Evolutionary conservation across 257 asterid species (phyloP), one percentile per base, ranked within the genome.

Genomic region (Przewalskia tangutica): DNA sequence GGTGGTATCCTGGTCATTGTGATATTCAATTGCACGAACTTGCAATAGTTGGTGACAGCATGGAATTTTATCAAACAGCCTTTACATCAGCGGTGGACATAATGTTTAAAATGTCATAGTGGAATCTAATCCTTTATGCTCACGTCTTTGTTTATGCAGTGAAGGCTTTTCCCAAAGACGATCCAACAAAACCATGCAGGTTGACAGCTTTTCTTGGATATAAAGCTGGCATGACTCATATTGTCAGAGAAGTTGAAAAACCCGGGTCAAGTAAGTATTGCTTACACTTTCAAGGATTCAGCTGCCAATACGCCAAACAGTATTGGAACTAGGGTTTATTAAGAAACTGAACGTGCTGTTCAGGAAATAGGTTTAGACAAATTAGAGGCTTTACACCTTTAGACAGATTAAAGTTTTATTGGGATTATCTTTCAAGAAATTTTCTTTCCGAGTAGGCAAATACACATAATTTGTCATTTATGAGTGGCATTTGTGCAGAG

Each of bases 181-280:
- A 94, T 78, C 86, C 89, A 23, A 79, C 92, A 6, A 91, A 94
- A 58, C 82, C 90, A 11, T 90, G 95, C 85, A 87, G 89, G 60
- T 75, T 94, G 84, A 94, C 98, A 70, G 97, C 97, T 50, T 90
- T 94, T 48, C 90, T 92, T 16, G 98, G 97, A 2, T 91, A 94
- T 84, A 94, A 94, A 84, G 95, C 97, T 81, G 97, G 98, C 67
- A 94, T 94, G 98, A 92, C 98, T 38, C 98, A 92, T 76, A 89
- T 94, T 70, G 95, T 94, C 14, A 88, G 97, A 66, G 98, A 92
- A 36, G 97, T 94, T 75, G 98, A 94, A 34, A 94, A 94, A 82
- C 98, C 97, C 70, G 97, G 98, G 60, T 94, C 97, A 76, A 92
- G 98, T 89, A 77, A 87, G 94, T 86, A 3, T n/a, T 59, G 53